Percentiles rank a stretch among this genome's conserved stretches.
Evolutionary conservation across 305 asterid genomes (phyloP).

Genomic region (Plantago coronopus): DNA sequence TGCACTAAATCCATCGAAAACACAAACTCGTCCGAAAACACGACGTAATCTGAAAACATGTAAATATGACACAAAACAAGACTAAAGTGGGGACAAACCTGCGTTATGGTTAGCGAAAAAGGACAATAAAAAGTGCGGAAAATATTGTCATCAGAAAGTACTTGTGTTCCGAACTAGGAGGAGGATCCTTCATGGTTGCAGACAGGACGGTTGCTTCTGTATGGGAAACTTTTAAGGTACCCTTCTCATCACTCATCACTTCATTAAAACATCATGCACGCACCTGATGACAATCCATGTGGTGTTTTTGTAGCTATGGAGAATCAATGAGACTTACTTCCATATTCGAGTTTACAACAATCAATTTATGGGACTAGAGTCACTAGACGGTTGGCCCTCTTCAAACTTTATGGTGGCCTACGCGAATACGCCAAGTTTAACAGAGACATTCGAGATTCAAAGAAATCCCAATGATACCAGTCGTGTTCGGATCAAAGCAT

Average conservation of each 20-base stretch:
- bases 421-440: constrained; percentile 24
- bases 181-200: constrained; percentile 63
- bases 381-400: constrained; percentile 25
- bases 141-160: constrained; percentile 55
- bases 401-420: constrained; percentile 26
- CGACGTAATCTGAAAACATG: no score
- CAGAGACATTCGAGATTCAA: constrained; percentile 43
- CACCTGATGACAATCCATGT: no score
- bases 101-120: no score
- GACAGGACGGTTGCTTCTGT: constrained; percentile 60
- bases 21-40: no score
- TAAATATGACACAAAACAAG: no score
- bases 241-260: no score
- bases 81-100: no score
- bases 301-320: constrained; percentile 62
- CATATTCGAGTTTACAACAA: constrained; percentile 59
- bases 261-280: no score
- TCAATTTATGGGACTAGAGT: constrained; percentile 53
- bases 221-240: constrained; percentile 75
- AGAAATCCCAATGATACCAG: constrained; percentile 23
- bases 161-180: constrained; percentile 64
- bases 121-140: no score
- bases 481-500: constrained; percentile 6
- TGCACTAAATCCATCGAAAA: no score
- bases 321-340: constrained; percentile 52